phyloP scores from a whole-genome alignment of 179 eudicot species.

The Camellia oleifera region DNA sequence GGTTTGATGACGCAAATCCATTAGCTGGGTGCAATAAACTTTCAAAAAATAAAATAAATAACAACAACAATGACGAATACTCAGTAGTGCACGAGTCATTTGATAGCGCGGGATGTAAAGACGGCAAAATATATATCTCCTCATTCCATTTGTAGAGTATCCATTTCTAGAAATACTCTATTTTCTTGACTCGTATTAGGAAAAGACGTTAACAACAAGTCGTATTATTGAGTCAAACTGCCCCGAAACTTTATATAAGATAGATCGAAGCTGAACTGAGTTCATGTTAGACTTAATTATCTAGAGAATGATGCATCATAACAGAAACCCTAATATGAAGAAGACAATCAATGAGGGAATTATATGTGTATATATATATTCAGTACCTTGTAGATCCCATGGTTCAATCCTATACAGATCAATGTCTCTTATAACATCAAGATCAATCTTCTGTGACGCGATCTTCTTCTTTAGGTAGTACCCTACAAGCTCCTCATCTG shows the following conservation, averaged over 20 bases:
- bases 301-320: background rate
- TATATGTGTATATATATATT: background rate
- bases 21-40: no score
- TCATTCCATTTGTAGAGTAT: no score
- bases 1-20: background rate
- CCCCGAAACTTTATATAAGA: background rate
- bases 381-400: conserved; percentile 93
- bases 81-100: no score
- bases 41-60: no score
- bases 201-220: no score
- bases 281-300: background rate
- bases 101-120: no score
- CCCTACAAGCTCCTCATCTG: conserved; percentile 89
- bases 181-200: no score
- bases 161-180: no score
- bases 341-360: background rate
- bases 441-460: conserved; percentile 88
- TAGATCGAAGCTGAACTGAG: background rate
- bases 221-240: no score
- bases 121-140: no score
- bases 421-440: conserved; percentile 85
- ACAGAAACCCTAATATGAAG: conserved; percentile 17
- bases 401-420: conserved; percentile 93
- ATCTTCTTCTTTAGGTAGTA: conserved; percentile 92
- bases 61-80: no score